Conservation (phyloP, 2,329 filamentous ascomycete species). For the Daldinia sp. region DNA sequence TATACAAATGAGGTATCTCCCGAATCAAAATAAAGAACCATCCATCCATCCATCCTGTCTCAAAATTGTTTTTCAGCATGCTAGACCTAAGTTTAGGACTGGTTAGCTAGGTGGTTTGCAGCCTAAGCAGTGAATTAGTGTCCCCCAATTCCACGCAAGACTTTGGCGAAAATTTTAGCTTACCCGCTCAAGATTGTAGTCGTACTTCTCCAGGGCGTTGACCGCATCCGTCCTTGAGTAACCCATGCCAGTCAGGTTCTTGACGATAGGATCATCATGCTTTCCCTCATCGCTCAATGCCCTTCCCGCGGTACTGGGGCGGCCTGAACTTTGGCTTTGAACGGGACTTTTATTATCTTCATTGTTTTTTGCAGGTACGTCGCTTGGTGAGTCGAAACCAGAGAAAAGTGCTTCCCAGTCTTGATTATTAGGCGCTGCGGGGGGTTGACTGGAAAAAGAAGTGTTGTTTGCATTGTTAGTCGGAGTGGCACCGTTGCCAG, state of each 20-base stretch:
- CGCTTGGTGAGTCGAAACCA: constrained; percentile 69
- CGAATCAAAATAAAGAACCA: constrained; percentile 31
- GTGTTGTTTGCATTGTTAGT: constrained; percentile 49
- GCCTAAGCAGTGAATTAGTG: constrained; percentile 50
- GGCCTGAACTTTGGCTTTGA: constrained; percentile 38
- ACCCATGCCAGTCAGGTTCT: constrained; percentile 89
- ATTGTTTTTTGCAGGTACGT: constrained; percentile 40
- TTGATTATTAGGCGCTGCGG: constrained; percentile 62
- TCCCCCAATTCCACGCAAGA: constrained; percentile 9
- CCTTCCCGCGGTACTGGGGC: constrained; percentile 59
- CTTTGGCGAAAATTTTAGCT: constrained; percentile 47
- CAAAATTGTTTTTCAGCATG: constrained; percentile 7
- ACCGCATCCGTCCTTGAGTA: constrained; percentile 79
- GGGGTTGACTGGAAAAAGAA: constrained; percentile 50
- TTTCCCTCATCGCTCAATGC: constrained; percentile 77
- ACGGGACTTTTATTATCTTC: constrained; percentile 40
- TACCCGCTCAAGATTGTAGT: constrained; percentile 96
- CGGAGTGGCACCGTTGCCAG: constrained; percentile 42
- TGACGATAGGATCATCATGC: constrained; percentile 91
- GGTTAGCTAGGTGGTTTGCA: constrained; percentile 64
- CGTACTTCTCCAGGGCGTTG: constrained; percentile 86
- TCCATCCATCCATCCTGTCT: constrained; percentile 22
- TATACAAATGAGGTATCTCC: constrained; percentile 42
- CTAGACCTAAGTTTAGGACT: constrained; percentile 52
- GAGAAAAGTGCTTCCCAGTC: constrained; percentile 98